Evolutionary conservation across 495 filamentous ascomycete species (phyloP).

Genomic region (Penicillium verhagenii): DNA sequence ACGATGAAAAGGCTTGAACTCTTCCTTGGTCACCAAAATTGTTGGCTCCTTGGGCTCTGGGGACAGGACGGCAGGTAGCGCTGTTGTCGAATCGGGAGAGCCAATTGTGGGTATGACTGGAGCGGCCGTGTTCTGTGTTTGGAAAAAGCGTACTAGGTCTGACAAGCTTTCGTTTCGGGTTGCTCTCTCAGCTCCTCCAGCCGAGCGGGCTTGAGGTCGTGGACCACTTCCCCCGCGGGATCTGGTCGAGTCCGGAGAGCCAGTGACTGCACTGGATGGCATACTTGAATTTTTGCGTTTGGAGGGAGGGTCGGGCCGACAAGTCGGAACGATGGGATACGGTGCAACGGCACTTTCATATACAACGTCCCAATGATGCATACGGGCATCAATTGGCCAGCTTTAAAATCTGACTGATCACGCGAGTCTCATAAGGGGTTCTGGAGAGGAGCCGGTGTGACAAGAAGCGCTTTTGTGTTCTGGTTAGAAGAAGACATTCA

Average conservation of each 20-base stretch:
- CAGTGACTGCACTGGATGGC: conserved; percentile 25
- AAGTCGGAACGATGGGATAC: conserved; percentile 43
- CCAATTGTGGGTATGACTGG: conserved; percentile 3
- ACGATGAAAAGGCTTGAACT: conserved; percentile 39
- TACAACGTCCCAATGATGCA: conserved; percentile 34
- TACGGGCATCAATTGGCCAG: conserved; percentile 27
- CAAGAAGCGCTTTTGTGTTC: neutral
- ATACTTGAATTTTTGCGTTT: conserved; percentile 32
- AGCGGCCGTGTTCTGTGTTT: conserved; percentile 28
- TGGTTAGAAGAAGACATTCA: conserved; percentile 6
- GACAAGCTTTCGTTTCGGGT: conserved; percentile 33
- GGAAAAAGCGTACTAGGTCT: conserved; percentile 41
- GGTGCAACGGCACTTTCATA: conserved; percentile 37
- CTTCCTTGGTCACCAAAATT: conserved; percentile 9
- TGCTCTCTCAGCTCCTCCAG: conserved; percentile 24
- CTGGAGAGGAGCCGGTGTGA: neutral
- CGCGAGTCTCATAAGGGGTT: conserved; percentile 16
- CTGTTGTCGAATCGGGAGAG: conserved; percentile 22
- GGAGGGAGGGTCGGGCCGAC: conserved; percentile 30
- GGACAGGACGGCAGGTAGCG: conserved; percentile 17
- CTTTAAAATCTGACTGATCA: conserved; percentile 18
- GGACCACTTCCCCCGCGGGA: conserved; percentile 7
- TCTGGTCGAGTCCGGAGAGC: conserved; percentile 6
- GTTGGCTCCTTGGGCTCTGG: conserved; percentile 6
- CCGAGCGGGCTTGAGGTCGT: conserved; percentile 25